phyloP scores from a whole-genome alignment of 2,329 filamentous ascomycete genomes.

The Colletotrichum salicis region DNA sequence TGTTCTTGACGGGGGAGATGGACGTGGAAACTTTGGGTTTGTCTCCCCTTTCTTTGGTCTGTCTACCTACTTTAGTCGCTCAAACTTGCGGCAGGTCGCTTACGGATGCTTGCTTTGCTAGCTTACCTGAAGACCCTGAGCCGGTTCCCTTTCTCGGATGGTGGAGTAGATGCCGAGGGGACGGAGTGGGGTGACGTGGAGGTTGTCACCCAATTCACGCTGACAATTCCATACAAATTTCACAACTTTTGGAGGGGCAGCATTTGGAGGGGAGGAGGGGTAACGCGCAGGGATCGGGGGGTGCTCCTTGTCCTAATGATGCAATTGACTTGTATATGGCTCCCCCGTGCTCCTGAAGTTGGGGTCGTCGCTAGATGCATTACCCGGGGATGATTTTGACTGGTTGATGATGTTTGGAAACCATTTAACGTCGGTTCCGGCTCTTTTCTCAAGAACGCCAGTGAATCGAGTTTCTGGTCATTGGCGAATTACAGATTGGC shows the following conservation, averaged over 20 bases:
- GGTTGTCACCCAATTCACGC: not conserved
- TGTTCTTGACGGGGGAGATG: not conserved
- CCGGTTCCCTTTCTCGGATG: conserved; percentile 5
- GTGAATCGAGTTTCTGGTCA: too few species aligned
- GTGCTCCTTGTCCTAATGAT: conserved; percentile 25
- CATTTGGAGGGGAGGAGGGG: not conserved
- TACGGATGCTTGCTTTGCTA: conserved; percentile 13
- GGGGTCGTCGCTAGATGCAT: not conserved
- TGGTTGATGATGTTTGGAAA: not conserved
- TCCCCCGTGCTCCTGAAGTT: not conserved
- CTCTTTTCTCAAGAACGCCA: too few species aligned
- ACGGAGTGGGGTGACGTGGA: not conserved
- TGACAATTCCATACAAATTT: not conserved
- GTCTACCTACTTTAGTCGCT: not conserved
- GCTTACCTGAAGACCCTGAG: not conserved
- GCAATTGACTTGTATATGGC: conserved; percentile 10
- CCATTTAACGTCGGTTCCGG: too few species aligned
- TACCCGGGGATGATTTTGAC: not conserved
- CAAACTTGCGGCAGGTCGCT: conserved; percentile 8
- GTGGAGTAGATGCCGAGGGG: conserved; percentile 24
- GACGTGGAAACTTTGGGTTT: not conserved
- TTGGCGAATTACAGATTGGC: not conserved
- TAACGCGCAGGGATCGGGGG: not conserved
- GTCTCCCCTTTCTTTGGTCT: not conserved
- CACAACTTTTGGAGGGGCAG: conserved; percentile 7